Evolutionary conservation across 306 rosid genomes (phyloP), one percentile per base, ranked within the genome.

Genomic region (Astragalus membranaceus): DNA sequence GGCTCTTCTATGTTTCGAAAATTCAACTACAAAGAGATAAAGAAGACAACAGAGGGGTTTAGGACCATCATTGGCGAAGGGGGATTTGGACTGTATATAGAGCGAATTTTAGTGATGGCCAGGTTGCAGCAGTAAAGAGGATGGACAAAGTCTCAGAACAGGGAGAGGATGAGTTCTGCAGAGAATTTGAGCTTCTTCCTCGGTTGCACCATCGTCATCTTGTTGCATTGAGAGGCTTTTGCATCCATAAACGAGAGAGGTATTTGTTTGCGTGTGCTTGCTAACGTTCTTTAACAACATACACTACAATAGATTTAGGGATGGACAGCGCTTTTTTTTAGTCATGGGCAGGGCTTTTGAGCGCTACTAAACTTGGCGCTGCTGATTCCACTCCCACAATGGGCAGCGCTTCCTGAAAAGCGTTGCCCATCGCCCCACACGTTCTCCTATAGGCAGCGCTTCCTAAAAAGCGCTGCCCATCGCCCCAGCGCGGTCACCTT

Each of bases 201-300:
- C 83, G 96, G 66, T 78, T 94, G 72, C 99, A 94, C 79, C 99
- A 94, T 78, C 89, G 99, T 8, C 99, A 95, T 82, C 99, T 95
- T 26, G 99, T 95, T 70, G 60, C 97, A 33, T 85, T 95, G 54
- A 80, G 87, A 70, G 99, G 99, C 12, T 95, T 91, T 78, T 91
- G 91, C 76, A 76, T 89, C 15, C 67, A 85, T 56, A 94, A 88
- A 69, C 89, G 65, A 14, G 96, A 95, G 79, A 86, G 99, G 99
- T 95, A 81, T 76, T 35, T 65, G 5, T 44, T 72, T 77, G 51
- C 64, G 26, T 43, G 23, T 69, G 33, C 77, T 50, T 50, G 8
- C 9, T 66, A 76, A 75, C 54, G 74, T 76, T 69, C 56, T 53
- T 81, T 72, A 72, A 51, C 47, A 26, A 76, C 17, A 3, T 76